Percentiles rank a stretch among this genome's conserved stretches.
These are phyloP conservation scores for Sporisorium exsertum DNA, from an alignment of 1,284 basidiomycete genomes.

Conservation along the genomic window DNA sequence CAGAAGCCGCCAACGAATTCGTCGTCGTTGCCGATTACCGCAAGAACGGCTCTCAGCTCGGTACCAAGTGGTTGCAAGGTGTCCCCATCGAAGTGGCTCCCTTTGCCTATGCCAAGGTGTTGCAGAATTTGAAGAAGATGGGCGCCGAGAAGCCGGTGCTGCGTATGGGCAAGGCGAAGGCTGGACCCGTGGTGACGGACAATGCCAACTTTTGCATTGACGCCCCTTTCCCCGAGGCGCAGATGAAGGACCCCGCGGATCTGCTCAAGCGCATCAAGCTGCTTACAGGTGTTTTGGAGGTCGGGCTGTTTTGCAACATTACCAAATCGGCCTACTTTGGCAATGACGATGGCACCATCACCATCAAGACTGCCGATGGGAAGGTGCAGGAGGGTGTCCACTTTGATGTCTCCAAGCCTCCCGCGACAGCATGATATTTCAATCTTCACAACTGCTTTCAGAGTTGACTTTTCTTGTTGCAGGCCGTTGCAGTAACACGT, in stretches of 20 bases:
- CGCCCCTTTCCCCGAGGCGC: constrained; percentile 59
- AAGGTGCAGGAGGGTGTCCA: constrained; percentile 49
- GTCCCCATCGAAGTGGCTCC: constrained; percentile 96
- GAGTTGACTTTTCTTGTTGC: no score
- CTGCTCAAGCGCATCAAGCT: constrained; percentile 63
- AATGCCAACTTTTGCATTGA: constrained; percentile 73
- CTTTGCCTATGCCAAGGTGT: constrained; percentile 88
- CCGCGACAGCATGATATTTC: constrained; percentile 21
- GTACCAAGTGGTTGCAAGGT: constrained; percentile 85
- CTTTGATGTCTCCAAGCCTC: constrained; percentile 42
- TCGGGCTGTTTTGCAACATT: constrained; percentile 90
- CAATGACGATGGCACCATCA: constrained; percentile 72
- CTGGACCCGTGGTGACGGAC: constrained; percentile 93
- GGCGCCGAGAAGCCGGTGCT: constrained; percentile 58
- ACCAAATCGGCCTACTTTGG: constrained; percentile 98
- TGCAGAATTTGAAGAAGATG: constrained; percentile 58
- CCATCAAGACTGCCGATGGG: constrained; percentile 58
- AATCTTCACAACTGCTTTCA: no score
- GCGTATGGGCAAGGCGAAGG: constrained; percentile 73
- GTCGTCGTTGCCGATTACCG: constrained; percentile 95
- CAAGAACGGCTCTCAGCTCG: constrained; percentile 81
- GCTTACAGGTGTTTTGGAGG: constrained; percentile 91
- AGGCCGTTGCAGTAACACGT: no score
- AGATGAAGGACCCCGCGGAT: constrained; percentile 60
- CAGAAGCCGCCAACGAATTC: constrained; percentile 87